Evolutionary conservation across 2,329 filamentous ascomycete genomes (phyloP).

Genomic region (Penicillium sp.): DNA sequence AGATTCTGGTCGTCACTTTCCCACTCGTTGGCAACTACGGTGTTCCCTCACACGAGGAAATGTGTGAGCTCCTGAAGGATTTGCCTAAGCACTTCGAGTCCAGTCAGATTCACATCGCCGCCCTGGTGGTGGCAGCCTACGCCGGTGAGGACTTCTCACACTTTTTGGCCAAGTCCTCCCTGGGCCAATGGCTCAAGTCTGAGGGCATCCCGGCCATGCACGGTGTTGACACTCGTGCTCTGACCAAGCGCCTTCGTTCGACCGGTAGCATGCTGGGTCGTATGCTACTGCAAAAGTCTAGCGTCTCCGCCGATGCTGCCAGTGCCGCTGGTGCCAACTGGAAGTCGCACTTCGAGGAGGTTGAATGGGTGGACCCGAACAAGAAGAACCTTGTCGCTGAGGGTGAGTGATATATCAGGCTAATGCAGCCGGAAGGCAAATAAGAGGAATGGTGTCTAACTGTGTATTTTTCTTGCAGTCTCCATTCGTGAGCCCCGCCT

Average conservation of each 20-base stretch:
- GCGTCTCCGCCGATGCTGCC: constrained; percentile 40
- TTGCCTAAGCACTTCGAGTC: constrained; percentile 93
- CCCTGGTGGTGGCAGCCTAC: constrained; percentile 86
- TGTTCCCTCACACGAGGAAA: constrained; percentile 80
- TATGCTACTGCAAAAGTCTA: constrained; percentile 70
- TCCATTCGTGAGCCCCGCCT: constrained; percentile 84
- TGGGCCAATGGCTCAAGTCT: constrained; percentile 95
- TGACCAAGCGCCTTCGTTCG: constrained; percentile 92
- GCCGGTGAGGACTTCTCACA: constrained; percentile 94
- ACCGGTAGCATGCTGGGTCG: constrained; percentile 96
- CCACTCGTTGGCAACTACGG: constrained; percentile 97
- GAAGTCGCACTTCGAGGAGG: constrained; percentile 66
- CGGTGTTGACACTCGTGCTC: constrained; percentile 85
- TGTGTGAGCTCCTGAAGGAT: constrained; percentile 80
- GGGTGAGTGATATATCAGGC: constrained; percentile 60
- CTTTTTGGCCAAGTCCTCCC: constrained; percentile 83
- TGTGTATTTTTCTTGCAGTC: constrained; percentile 55
- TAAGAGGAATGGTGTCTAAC: constrained; percentile 37
- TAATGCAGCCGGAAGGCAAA: neutral
- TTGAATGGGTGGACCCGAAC: constrained; percentile 92
- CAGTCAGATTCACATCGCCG: constrained; percentile 87
- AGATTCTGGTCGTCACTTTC: constrained; percentile 96
- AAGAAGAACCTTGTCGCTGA: constrained; percentile 88
- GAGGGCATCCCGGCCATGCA: constrained; percentile 92
- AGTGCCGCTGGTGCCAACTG: constrained; percentile 49